These are phyloP conservation scores for Blastomyces parvus DNA, from an alignment of 2,329 filamentous ascomycete genomes.

Conservation along the genomic window DNA sequence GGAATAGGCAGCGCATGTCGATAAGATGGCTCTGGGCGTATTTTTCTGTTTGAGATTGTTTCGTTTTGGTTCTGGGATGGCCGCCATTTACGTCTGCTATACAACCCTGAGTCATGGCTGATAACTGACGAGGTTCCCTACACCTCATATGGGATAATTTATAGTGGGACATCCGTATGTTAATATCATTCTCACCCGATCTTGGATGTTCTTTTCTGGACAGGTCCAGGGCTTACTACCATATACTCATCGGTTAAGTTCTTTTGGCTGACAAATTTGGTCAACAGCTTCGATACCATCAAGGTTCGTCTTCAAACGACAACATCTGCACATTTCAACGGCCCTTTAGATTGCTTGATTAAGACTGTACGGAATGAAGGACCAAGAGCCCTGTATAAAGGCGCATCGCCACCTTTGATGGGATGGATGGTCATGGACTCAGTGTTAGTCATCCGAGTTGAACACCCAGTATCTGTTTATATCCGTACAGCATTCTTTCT, in stretches of 20 bases:
- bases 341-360: slow-evolving; percentile 73
- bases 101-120: neutral
- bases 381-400: slow-evolving; percentile 80
- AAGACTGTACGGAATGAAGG: slow-evolving; percentile 84
- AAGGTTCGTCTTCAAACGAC: slow-evolving; percentile 94
- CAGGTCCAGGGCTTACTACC: neutral
- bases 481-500: slow-evolving; percentile 1
- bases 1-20: neutral
- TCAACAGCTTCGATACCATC: slow-evolving; percentile 73
- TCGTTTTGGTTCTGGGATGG: neutral
- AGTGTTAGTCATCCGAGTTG: slow-evolving; percentile 31
- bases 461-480: slow-evolving; percentile 14
- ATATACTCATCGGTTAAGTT: neutral
- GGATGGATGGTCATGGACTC: slow-evolving; percentile 99
- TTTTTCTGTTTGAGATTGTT: neutral
- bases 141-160: slow-evolving; percentile 2
- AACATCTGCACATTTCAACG: slow-evolving; percentile 63
- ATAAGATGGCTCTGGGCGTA: neutral
- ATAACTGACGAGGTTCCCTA: slow-evolving; percentile 11
- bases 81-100: neutral
- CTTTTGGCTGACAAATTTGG: slow-evolving; percentile 3
- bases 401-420: slow-evolving; percentile 79
- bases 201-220: neutral
- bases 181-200: slow-evolving; percentile 5
- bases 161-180: slow-evolving; percentile 52